Evolutionary conservation across 164 flowering plant species (phyloP), one percentile per base, ranked within the genome.

Genomic region (Nymphaea colorata): DNA sequence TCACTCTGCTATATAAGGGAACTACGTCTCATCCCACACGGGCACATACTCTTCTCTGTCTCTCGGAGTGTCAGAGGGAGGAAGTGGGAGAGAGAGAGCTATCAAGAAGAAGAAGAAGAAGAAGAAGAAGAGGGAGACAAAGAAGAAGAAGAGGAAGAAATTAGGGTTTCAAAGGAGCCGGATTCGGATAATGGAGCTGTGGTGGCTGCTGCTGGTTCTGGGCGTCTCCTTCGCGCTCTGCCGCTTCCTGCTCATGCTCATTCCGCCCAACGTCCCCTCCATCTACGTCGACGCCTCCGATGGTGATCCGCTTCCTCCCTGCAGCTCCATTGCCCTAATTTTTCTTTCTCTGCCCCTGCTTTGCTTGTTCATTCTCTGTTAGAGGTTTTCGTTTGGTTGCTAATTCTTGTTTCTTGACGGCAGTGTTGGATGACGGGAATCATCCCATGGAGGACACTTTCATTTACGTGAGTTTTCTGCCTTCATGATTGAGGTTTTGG

Each of bases 191-290:
- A 94, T 94, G 99, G 92, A 90, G 76, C 81, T 94, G 61, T 90
- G 96, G 99, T 94, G 94, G 94, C 82, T 95, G 42, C 53, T 94
- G 71, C 63, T 92, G 41, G 98, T 92, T 42, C 76, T 94, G 51
- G 92, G 76, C 4, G 60, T 91, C 61, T 93, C 99, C 41, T 86
- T 74, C 68, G 96, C 77, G 69, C 77, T 94, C 81, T 94, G 99
- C 70, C 81, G 78, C 44, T 82, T 91, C 76, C 75, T 94, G 53
- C 71, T 94, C 44, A 87, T 92, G 94, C 98, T 94, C 78, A 88
- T 94, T 68, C 98, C 99, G 75, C 85, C 93, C 7, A 91, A 88
- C 69, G 96, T 94, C n/a, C 96, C 99, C 72, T 90, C 98, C 41
- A 91, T 94, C 43, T 93, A 94, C 42, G 98, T 94, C 72, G 96